Evolutionary conservation across 331 rosid species (phyloP).

Genomic region (Cydonia oblonga): DNA sequence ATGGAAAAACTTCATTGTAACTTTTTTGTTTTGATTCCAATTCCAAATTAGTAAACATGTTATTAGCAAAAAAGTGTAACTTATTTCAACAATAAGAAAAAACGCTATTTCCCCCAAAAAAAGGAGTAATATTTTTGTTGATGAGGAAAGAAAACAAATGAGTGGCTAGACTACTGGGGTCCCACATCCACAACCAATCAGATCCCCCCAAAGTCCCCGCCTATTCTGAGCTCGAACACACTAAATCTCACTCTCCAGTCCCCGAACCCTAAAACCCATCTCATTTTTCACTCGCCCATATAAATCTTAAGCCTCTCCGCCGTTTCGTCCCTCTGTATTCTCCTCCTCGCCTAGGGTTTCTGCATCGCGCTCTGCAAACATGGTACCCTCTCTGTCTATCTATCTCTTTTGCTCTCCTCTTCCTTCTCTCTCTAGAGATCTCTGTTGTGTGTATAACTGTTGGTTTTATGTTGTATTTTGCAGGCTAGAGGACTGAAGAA

Average conservation of each 20-base stretch:
- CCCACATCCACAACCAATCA: neutral
- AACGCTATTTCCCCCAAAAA: no score
- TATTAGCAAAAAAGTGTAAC: no score
- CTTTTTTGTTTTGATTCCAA: no score
- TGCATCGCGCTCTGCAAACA: neutral
- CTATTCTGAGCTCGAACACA: neutral
- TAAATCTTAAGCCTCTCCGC: constrained; percentile 9
- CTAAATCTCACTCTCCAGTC: neutral
- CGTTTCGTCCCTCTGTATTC: neutral
- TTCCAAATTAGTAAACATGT: no score
- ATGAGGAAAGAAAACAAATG: neutral
- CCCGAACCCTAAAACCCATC: constrained; percentile 6
- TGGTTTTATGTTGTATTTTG: neutral
- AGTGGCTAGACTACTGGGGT: neutral
- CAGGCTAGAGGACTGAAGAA: constrained; percentile 35
- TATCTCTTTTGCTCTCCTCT: no score
- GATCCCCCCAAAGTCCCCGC: neutral
- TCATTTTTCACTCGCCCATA: neutral
- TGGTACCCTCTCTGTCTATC: neutral
- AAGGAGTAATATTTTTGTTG: no score
- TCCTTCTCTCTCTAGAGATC: neutral
- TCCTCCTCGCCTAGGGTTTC: constrained; percentile 1
- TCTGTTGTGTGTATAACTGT: neutral
- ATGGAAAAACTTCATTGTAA: no score
- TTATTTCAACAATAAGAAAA: no score